A percentile compares a stretch with the other conserved stretches of the same genome.
Evolutionary conservation across 2,329 filamentous ascomycete genomes (phyloP).

Genomic region (Teratosphaeria nubilosa): DNA sequence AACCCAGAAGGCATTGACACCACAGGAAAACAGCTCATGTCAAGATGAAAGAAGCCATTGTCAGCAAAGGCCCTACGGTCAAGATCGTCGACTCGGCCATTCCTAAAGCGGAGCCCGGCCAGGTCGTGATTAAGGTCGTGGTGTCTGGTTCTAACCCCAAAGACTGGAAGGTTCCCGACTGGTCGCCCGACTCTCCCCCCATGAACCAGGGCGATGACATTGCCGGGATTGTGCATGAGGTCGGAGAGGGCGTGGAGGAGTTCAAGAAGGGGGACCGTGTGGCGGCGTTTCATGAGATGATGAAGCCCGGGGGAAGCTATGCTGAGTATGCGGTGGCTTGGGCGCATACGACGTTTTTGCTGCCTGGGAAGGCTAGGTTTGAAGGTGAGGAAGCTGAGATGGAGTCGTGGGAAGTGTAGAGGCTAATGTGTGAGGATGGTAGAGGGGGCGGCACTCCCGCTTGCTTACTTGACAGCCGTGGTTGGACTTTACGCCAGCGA

Average conservation of each 20-base stretch:
- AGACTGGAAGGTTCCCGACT: constrained; percentile 14
- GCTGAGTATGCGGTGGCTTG: constrained; percentile 52
- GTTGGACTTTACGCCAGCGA: constrained; percentile 31
- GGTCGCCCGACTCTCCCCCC: constrained; percentile 23
- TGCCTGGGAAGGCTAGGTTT: constrained; percentile 40
- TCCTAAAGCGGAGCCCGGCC: constrained; percentile 13
- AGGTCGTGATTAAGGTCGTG: constrained; percentile 18
- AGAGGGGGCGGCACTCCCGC: constrained; percentile 36
- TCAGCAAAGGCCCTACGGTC: constrained; percentile 15
- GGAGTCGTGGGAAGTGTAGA: background rate
- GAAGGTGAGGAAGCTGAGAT: constrained; percentile 32
- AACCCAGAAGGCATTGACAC: background rate
- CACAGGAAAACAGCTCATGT: background rate
- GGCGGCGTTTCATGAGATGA: constrained; percentile 46
- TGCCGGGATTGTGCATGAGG: constrained; percentile 39
- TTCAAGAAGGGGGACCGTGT: constrained; percentile 50
- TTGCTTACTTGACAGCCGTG: constrained; percentile 38
- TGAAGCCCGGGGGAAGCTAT: constrained; percentile 42
- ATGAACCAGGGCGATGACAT: constrained; percentile 27
- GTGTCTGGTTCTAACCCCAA: constrained; percentile 19
- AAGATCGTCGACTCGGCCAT: constrained; percentile 16
- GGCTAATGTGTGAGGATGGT: constrained; percentile 6
- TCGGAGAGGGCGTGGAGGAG: constrained; percentile 46
- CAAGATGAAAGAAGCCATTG: constrained; percentile 21
- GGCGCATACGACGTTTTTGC: constrained; percentile 47